Base-by-base conservation (phyloP, 768 basidiomycete species). In the Cystoderma amianthinum region DNA sequence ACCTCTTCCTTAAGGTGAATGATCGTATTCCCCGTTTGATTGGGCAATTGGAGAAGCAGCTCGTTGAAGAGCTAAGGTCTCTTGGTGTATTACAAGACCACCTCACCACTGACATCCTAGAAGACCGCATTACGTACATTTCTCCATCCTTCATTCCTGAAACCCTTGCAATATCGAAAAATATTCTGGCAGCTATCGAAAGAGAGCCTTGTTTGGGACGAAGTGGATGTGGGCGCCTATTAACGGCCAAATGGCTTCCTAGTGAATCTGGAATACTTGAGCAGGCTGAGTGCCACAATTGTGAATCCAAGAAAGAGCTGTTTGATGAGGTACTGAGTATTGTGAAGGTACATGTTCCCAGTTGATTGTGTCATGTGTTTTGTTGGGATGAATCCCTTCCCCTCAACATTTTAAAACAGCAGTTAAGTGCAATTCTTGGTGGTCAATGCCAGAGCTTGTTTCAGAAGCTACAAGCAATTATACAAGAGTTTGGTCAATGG, bases 361-460 rank as follows among this genome's bases (percentile, higher is more conserved):
- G 7, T 28, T n/a, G 7, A 7, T n/a, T 28, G 7, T n/a, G 50
- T 7, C 39, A 36, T 2, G 53, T 54, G 2, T 53, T 74, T 21
- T 58, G 61, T 1, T 76, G 74, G 73, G 55, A 67, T 42, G 39
- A 60, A 21, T 59, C 59, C 0, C 36, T 74, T 22, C 34, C 61
- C 0, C 43, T 61, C 12, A 36, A 43, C 2, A 45, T 65, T 9
- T 21, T 73, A 13, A 44, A 52, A 3, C 30, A 58, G 21, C 72
- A 74, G 42, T 51, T 74, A 7, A 39, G 47, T 9, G 39, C 37
- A 1, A 47, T 58, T 2, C 44, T 66, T 4, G 18, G 21, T 5
- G 9, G 22, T 11, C 36, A 23, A 22, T 13, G 23, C 15, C 5
- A 50, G 44, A 24, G 35, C 5, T 40, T 41, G 6, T 50, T 54